Percentiles rank a stretch among this genome's conserved stretches.
These are phyloP conservation scores for Hemileccinum rubropunctum DNA, from an alignment of 768 basidiomycete species.

Conservation along the genomic window DNA sequence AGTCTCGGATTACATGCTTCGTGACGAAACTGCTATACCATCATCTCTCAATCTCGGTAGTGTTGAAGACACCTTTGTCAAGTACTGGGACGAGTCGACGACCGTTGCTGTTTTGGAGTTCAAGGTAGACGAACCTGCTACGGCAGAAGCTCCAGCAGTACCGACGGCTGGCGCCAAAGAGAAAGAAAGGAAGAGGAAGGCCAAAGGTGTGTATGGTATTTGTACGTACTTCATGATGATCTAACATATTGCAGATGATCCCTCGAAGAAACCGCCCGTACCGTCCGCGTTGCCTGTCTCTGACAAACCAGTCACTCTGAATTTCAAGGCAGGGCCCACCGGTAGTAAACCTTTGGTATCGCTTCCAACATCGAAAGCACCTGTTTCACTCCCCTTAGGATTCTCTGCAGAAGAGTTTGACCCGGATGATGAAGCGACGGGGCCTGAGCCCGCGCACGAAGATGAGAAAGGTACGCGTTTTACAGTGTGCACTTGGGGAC, in stretches of 20 bases:
- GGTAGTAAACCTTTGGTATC: constrained; percentile 19
- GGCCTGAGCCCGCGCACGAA: constrained; percentile 43
- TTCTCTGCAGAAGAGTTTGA: constrained; percentile 65
- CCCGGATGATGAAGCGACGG: constrained; percentile 38
- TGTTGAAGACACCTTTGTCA: constrained; percentile 67
- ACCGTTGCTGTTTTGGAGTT: constrained; percentile 75
- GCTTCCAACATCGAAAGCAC: constrained; percentile 27
- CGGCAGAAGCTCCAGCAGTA: constrained; percentile 21
- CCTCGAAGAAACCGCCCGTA: constrained; percentile 39
- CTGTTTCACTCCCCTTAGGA: constrained; percentile 50
- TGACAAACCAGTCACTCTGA: constrained; percentile 79
- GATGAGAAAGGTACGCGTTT: constrained; percentile 39
- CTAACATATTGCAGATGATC: constrained; percentile 31
- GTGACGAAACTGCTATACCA: constrained; percentile 73
- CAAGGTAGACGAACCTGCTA: constrained; percentile 61
- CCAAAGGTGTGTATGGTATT: constrained; percentile 42
- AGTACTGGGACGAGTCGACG: constrained; percentile 92
- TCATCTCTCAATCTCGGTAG: constrained; percentile 72
- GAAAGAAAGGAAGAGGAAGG: constrained; percentile 54
- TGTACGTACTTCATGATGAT: neutral
- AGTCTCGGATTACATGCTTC: constrained; percentile 66
- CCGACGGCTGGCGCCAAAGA: constrained; percentile 55
- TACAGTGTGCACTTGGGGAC: neutral
- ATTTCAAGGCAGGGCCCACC: constrained; percentile 49
- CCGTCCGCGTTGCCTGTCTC: constrained; percentile 72